Evolutionary conservation across 768 basidiomycete species (phyloP).

Genomic region (Amylocystis lapponica): DNA sequence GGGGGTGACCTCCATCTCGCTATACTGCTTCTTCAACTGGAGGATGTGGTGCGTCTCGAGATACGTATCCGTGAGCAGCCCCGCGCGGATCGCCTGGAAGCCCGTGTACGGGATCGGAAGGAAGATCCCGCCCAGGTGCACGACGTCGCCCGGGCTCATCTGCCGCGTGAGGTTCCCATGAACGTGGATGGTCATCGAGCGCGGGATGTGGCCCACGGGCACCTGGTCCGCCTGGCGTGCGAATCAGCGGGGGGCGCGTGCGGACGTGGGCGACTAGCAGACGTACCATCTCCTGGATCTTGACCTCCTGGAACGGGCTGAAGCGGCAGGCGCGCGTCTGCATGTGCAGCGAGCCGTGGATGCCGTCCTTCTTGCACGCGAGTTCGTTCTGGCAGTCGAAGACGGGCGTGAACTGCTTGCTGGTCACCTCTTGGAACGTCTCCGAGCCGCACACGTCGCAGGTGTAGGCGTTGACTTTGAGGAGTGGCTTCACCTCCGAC

Average conservation of each 20-base stretch:
- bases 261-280: background rate
- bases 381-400: conserved; percentile 81
- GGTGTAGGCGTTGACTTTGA: conserved; percentile 96
- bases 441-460: conserved; percentile 98
- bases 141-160: conserved; percentile 94
- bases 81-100: conserved; percentile 94
- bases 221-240: conserved; percentile 82
- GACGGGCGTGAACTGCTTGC: conserved; percentile 87
- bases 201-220: conserved; percentile 97
- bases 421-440: conserved; percentile 95
- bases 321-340: conserved; percentile 97
- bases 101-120: conserved; percentile 97
- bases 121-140: conserved; percentile 94
- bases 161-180: conserved; percentile 84
- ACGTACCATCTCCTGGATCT: conserved; percentile 96
- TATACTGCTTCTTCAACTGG: conserved; percentile 97
- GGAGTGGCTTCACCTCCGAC: conserved; percentile 95
- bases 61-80: conserved; percentile 95
- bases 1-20: conserved; percentile 87
- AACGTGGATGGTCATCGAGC: conserved; percentile 96
- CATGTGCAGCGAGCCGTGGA: conserved; percentile 93
- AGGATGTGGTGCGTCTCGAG: conserved; percentile 86
- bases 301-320: conserved; percentile 96
- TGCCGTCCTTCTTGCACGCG: conserved; percentile 80
- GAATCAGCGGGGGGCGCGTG: background rate